phyloP scores from a whole-genome alignment of 1,139 yeast genomes.

The Kluyveromyces sp. region DNA sequence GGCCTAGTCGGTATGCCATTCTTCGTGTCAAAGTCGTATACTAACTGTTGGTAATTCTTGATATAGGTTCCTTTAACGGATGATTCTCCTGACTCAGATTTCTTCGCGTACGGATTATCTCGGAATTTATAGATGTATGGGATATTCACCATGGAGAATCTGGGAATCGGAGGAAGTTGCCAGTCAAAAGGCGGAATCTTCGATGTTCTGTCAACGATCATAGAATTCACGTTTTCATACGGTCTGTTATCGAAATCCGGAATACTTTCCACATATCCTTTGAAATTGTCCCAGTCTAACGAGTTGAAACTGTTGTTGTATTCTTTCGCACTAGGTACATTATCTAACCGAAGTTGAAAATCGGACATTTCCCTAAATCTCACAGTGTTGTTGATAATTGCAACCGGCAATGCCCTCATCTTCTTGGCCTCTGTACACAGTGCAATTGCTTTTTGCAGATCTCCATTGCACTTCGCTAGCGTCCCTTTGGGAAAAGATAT shows the following conservation, averaged over 20 bases:
- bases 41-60: constrained; percentile 32
- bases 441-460: constrained; percentile 47
- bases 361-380: constrained; percentile 84
- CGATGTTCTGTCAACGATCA: constrained; percentile 30
- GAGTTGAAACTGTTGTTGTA: constrained; percentile 33
- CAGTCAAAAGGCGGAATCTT: constrained; percentile 38
- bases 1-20: constrained; percentile 40
- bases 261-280: constrained; percentile 40
- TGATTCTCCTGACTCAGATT: constrained; percentile 41
- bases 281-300: constrained; percentile 27
- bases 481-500: constrained; percentile 61
- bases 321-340: constrained; percentile 43
- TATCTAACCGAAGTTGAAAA: constrained; percentile 65
- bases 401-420: constrained; percentile 51
- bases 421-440: constrained; percentile 21
- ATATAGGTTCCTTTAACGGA: constrained; percentile 35
- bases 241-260: constrained; percentile 34
- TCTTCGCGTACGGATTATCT: constrained; percentile 50
- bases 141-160: constrained; percentile 65
- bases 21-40: constrained; percentile 22
- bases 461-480: constrained; percentile 41
- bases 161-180: constrained; percentile 81
- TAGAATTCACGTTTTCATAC: constrained; percentile 25
- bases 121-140: constrained; percentile 69
- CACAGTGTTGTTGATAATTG: constrained; percentile 61